Base-by-base conservation (phyloP, 169 alveolate species). In the Babesia bigemina region DNA sequence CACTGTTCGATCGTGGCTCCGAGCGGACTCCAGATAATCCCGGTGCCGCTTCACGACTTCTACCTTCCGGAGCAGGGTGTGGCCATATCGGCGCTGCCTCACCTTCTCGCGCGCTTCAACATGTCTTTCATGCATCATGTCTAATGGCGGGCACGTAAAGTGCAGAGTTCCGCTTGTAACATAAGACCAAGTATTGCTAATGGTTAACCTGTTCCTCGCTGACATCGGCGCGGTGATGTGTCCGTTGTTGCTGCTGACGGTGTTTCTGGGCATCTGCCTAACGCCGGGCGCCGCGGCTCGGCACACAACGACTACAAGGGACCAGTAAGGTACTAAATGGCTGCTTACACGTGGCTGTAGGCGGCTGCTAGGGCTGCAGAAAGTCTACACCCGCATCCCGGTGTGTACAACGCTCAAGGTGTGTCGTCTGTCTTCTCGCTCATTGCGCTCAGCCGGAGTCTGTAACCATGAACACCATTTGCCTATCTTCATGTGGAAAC, bases 401-500 rank as follows among this genome's bases (percentile, higher is more conserved):
- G 63, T 48, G 21, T 81, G 88, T 62, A 76, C 70, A 11, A 42
- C 79, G 19, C 73, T 81, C 33, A 55, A 71, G 75, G 88, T 81
- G 55, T 0, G 39, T 2, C 19, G 29, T n/a, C 4, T 33, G 19
- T 24, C 19, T 0, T 10, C 17, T 24, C 7, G 29, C 6, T 8
- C 28, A 62, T 36, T n/a, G 4, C 49, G 6, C 17, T 33, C 61
- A 81, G 88, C 88, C 88, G 39, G 88, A 81, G 70, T 81, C 88
- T 0, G 72, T 70, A 11, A 73, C 73, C 24, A 81, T 48, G 78
- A 77, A 81, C 16, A 81, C 88, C 12, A 45, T 49, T 4, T 81
- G 88, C 55, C 21, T 81, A 19, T 81, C 88, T 19, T 62, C 77
- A 24, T 81, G 88, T 57, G 85, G 63, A 17, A 47, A 24, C 4